These are phyloP conservation scores for Candida anutae DNA, from an alignment of 1,139 yeast genomes.

Conservation along the genomic window DNA sequence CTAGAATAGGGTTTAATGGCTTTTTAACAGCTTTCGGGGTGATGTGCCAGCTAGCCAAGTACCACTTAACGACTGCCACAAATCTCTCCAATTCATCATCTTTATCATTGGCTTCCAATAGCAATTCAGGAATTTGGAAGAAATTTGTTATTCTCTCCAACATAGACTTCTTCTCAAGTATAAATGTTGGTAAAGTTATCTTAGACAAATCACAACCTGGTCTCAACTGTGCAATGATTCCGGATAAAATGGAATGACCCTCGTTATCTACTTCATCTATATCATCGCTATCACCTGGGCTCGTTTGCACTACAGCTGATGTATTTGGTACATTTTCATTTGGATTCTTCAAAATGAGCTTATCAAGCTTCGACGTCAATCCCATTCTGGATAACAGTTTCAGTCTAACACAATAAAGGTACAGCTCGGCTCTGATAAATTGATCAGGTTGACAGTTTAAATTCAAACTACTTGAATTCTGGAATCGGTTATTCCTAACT, in stretches of 20 bases:
- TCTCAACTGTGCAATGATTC: conserved; percentile 82
- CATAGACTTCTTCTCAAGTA: conserved; percentile 92
- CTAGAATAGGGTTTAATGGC: conserved; percentile 90
- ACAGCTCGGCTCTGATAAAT: no score
- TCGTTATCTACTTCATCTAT: conserved; percentile 88
- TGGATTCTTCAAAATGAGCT: conserved; percentile 16
- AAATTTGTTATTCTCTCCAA: conserved; percentile 89
- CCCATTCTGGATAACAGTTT: conserved; percentile 22
- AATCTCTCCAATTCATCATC: conserved; percentile 62
- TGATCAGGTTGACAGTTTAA: no score
- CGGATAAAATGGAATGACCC: conserved; percentile 77
- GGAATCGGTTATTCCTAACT: no score
- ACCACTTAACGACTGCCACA: conserved; percentile 73
- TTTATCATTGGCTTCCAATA: conserved; percentile 59
- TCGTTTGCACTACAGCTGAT: no score
- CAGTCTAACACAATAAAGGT: no score
- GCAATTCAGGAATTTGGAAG: conserved; percentile 71
- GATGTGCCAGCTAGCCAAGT: conserved; percentile 93
- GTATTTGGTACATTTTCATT: conserved; percentile 6
- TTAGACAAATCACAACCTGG: conserved; percentile 88
- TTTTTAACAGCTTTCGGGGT: conserved; percentile 98
- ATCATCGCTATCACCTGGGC: no score
- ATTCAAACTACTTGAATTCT: no score
- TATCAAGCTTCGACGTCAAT: conserved; percentile 28
- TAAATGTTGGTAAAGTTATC: conserved; percentile 91